phyloP scores from a whole-genome alignment of 2,329 filamentous ascomycete genomes.

The Verticillium zaregamsianum region DNA sequence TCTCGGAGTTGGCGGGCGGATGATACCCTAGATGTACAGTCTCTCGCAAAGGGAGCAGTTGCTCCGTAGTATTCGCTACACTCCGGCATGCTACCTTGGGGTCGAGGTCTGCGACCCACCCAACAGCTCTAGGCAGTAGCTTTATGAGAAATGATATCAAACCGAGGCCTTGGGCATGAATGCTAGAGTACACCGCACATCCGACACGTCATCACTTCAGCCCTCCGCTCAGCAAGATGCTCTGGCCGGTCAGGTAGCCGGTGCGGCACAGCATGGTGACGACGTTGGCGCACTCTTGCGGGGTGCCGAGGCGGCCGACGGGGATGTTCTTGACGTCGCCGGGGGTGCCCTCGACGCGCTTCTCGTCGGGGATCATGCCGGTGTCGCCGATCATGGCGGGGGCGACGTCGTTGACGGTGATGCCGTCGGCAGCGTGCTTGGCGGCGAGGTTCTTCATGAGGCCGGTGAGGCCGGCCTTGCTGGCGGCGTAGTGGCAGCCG shows the following conservation, averaged over 20 bases:
- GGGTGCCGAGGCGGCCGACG: slow-evolving; percentile 51
- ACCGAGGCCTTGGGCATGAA: neutral
- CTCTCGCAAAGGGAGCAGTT: no score
- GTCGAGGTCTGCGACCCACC: no score
- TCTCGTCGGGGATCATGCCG: slow-evolving; percentile 57
- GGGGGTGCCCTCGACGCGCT: slow-evolving; percentile 44
- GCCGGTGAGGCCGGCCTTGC: slow-evolving; percentile 57
- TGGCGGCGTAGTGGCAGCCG: slow-evolving; percentile 56
- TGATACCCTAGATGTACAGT: neutral
- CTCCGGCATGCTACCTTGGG: no score
- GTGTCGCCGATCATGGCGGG: slow-evolving; percentile 65
- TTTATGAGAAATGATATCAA: neutral
- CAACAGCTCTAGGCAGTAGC: no score
- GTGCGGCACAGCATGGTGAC: slow-evolving; percentile 57
- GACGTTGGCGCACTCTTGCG: slow-evolving; percentile 56
- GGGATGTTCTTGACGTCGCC: slow-evolving; percentile 58
- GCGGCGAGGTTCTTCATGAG: slow-evolving; percentile 63
- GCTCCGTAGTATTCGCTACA: no score
- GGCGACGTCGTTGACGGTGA: slow-evolving; percentile 65
- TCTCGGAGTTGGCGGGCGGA: neutral
- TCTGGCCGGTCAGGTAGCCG: slow-evolving; percentile 57
- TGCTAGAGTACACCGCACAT: no score
- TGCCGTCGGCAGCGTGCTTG: slow-evolving; percentile 54
- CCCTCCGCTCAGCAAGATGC: slow-evolving; percentile 47
- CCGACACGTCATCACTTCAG: slow-evolving; percentile 32